A percentile compares a stretch with the other conserved stretches of the same genome.
These are phyloP conservation scores for Phaeosphaeriaceae sp. DNA, from an alignment of 2,329 filamentous ascomycete species.

Conservation along the genomic window DNA sequence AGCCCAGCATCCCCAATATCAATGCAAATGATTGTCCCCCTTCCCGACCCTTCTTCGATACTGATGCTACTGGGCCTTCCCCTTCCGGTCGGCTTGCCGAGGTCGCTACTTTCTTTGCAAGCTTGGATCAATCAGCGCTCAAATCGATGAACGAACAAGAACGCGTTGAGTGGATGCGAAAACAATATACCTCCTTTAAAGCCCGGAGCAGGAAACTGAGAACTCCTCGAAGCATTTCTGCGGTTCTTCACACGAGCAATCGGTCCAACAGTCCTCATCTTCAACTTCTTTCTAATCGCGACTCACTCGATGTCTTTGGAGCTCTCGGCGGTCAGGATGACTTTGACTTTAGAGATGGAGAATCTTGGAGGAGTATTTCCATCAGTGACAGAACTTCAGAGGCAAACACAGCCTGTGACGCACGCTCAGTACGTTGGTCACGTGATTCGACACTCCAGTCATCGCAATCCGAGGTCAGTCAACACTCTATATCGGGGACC, in stretches of 20 bases:
- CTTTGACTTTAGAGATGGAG: background rate
- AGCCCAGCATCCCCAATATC: background rate
- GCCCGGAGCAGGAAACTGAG: background rate
- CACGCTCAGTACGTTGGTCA: too few species aligned
- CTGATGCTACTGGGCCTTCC: too few species aligned
- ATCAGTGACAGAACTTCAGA: background rate
- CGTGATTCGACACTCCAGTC: too few species aligned
- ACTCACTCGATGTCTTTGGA: background rate
- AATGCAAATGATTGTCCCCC: too few species aligned
- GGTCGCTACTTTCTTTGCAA: background rate
- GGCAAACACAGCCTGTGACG: background rate
- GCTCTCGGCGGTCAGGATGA: background rate
- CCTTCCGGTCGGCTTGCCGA: background rate
- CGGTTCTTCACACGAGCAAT: background rate
- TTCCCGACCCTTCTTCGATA: too few species aligned
- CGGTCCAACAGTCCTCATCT: background rate
- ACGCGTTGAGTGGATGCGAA: background rate
- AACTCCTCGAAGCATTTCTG: background rate
- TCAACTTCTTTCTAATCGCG: background rate
- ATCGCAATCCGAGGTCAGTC: too few species aligned
- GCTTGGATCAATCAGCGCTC: background rate
- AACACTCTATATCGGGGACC: too few species aligned
- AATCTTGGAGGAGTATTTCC: background rate
- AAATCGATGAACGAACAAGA: background rate
- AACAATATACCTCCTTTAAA: slow-evolving; percentile 1